phyloP scores from a whole-genome alignment of 306 rosid species.

The Pterocarpus santalinus region DNA sequence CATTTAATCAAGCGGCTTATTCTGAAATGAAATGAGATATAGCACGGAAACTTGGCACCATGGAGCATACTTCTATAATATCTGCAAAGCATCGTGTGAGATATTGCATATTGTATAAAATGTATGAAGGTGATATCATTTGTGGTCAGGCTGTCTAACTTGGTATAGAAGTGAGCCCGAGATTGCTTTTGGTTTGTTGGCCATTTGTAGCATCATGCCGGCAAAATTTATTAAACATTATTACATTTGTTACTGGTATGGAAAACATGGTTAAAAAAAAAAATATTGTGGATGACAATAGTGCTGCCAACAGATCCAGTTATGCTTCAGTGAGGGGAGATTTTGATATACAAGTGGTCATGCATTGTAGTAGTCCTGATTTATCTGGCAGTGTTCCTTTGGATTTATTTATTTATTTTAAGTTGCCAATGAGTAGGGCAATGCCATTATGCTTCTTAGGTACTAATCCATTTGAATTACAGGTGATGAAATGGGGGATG shows the following conservation, averaged over 20 bases:
- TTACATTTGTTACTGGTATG: conserved; percentile 9
- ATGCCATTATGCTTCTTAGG: conserved; percentile 28
- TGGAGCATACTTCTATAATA: conserved; percentile 9
- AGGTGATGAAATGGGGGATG: conserved; percentile 60
- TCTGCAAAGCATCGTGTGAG: neutral
- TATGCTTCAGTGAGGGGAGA: conserved; percentile 20
- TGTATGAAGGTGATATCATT: neutral
- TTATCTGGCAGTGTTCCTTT: conserved; percentile 15
- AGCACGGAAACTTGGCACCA: neutral
- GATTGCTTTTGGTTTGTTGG: conserved; percentile 34
- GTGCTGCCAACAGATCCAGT: conserved; percentile 10
- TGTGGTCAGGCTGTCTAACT: neutral
- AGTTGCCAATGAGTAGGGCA: neutral
- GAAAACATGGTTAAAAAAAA: neutral
- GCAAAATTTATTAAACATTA: neutral
- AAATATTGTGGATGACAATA: neutral
- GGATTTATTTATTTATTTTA: neutral
- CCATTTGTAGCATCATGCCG: neutral
- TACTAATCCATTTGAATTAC: conserved; percentile 32
- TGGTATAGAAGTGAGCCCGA: conserved; percentile 3
- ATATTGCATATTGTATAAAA: conserved; percentile 9
- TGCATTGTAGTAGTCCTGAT: conserved; percentile 15
- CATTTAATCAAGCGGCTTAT: conserved; percentile 11
- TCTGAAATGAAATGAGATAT: neutral
- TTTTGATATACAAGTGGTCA: conserved; percentile 10